Evolutionary conservation across 2,329 filamentous ascomycete genomes (phyloP), one percentile per base, ranked within the genome.

Genomic region (Venturia effusa): DNA sequence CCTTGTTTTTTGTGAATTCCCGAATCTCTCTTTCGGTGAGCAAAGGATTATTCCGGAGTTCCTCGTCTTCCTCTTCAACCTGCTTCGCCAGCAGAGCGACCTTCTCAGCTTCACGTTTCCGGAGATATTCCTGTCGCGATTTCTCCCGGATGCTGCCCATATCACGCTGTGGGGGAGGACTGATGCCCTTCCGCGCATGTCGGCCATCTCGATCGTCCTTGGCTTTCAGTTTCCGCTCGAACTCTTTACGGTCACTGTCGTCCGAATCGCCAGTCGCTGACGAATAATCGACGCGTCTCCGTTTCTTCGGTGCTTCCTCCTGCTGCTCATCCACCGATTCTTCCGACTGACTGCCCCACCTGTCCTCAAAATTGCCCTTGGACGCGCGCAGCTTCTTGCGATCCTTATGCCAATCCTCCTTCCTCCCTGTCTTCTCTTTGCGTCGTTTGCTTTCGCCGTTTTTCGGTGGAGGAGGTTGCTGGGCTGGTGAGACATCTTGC

Each of bases 51-150:
- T 86, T 83, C 62, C 95, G 75, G 73, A 97, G 92, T 27, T 88
- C 79, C 61, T 79, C 85, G 0, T 87, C 87, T 74, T 99, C 94
- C 69, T 97, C 93, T 0, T 86, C 85, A 1, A 99, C 94, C 71
- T 97, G 93, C 70, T 89, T 90, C 39, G 92, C 85, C 61, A 99
- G 77, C n/a, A 99, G 77, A 0, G 90, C 90, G 19, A 99, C 77
- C 66, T 90, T 85, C 74, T 97, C 91, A 0, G 88, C 81, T 73
- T 97, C 92, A 67, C 94, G 84, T 79, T 99, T 97, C 75, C 92
- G 91, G 37, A 99, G 81, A 72, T 99, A 99, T 68, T 94, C 88
- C 72, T 97, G 92, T 66, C 94, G 85, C 3, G 92, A 96, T 39
- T 91, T 84, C 71, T 94, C 81, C 51, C 94, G 84, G 22, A 97